These are phyloP conservation scores for Albizia julibrissin DNA, from an alignment of 306 rosid genomes.

Conservation along the genomic window DNA sequence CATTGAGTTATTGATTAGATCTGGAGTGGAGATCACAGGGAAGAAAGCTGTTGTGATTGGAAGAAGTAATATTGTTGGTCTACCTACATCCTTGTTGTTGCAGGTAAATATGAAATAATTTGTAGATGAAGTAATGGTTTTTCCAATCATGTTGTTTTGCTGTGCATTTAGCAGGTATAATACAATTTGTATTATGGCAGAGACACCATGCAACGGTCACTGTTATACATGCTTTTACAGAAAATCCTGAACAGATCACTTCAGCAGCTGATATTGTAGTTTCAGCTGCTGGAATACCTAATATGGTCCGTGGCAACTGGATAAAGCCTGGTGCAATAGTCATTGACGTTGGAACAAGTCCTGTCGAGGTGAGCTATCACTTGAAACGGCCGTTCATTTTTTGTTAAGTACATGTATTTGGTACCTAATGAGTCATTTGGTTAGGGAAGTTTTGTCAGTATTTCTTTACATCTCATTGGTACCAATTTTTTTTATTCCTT, in stretches of 20 bases:
- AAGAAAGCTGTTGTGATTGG: slow-evolving; percentile 91
- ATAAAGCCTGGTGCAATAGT: slow-evolving; percentile 85
- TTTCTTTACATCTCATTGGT: background rate
- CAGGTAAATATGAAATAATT: slow-evolving; percentile 59
- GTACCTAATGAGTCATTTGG: background rate
- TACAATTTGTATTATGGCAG: slow-evolving; percentile 46
- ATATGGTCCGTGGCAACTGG: slow-evolving; percentile 89
- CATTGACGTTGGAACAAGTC: slow-evolving; percentile 84
- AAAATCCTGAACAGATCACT: slow-evolving; percentile 67
- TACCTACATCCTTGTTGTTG: slow-evolving; percentile 80
- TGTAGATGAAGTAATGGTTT: slow-evolving; percentile 5
- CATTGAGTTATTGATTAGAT: slow-evolving; percentile 82
- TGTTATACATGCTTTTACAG: slow-evolving; percentile 69
- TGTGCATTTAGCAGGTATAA: slow-evolving; percentile 7
- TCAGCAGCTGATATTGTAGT: slow-evolving; percentile 83
- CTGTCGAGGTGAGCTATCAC: slow-evolving; percentile 68
- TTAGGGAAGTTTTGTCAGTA: background rate
- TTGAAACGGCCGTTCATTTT: slow-evolving; percentile 10
- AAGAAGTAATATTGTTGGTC: slow-evolving; percentile 87
- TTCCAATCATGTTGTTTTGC: background rate
- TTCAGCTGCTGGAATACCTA: slow-evolving; percentile 91
- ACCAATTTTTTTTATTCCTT: background rate
- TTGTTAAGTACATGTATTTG: background rate
- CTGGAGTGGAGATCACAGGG: slow-evolving; percentile 75
- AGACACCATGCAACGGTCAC: slow-evolving; percentile 95